Conservation (phyloP, 371 early-diverging fungal species). For the Coemansia sp. region DNA sequence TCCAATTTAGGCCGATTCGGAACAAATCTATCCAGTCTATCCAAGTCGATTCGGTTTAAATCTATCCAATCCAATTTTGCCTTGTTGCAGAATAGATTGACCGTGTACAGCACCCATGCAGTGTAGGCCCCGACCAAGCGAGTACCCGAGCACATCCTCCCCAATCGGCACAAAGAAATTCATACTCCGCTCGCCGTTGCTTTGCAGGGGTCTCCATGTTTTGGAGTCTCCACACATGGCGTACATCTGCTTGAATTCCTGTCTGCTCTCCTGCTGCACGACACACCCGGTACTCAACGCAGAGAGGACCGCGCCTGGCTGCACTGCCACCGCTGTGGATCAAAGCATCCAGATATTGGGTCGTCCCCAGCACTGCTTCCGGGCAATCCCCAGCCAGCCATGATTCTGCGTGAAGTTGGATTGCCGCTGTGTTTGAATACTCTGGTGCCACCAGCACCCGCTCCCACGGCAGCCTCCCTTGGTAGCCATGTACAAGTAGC, state of each 20-base stretch:
- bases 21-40: too few relatives aligned
- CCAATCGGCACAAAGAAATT: not conserved
- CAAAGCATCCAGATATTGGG: conserved; percentile 7
- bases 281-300: not conserved
- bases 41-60: too few relatives aligned
- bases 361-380: not conserved
- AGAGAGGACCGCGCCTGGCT: not conserved
- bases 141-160: not conserved
- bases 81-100: not conserved
- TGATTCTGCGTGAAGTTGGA: not conserved
- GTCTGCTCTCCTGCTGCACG: not conserved
- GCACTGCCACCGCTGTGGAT: not conserved
- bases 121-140: not conserved
- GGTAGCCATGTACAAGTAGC: not conserved
- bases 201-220: conserved; percentile 8
- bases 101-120: not conserved
- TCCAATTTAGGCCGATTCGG: too few relatives aligned
- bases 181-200: conserved; percentile 1
- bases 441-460: not conserved
- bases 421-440: not conserved
- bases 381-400: conserved; percentile 3
- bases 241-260: not conserved
- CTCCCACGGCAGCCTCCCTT: not conserved
- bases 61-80: too few relatives aligned
- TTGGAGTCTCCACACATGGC: conserved; percentile 1